phyloP scores from a whole-genome alignment of 352 stramenopile genomes.

The Phytophthora fragariae region DNA sequence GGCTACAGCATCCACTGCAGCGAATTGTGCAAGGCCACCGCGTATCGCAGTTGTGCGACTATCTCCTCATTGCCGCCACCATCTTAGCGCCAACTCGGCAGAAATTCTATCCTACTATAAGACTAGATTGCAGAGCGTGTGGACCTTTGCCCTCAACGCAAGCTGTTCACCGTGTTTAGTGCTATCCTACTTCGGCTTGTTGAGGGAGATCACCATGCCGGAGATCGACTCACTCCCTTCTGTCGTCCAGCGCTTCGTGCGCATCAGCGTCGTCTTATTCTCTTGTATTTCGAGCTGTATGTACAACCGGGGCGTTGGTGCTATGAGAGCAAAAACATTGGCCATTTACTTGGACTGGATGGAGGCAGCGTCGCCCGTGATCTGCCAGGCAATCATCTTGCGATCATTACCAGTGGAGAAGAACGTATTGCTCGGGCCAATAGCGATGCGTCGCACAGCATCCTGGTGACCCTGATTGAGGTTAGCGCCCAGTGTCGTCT shows the following conservation, averaged over 20 bases:
- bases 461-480: slow-evolving; percentile 80
- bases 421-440: slow-evolving; percentile 81
- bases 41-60: not conserved
- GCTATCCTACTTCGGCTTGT: slow-evolving; percentile 29
- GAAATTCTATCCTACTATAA: slow-evolving; percentile 29
- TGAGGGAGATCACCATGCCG: slow-evolving; percentile 16
- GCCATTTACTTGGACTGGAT: slow-evolving; percentile 68
- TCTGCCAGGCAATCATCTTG: slow-evolving; percentile 89
- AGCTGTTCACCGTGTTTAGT: slow-evolving; percentile 33
- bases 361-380: slow-evolving; percentile 75
- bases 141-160: slow-evolving; percentile 31
- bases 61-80: not conserved
- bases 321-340: slow-evolving; percentile 14
- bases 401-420: slow-evolving; percentile 83
- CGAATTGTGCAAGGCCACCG: slow-evolving; percentile 9
- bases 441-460: slow-evolving; percentile 78
- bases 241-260: slow-evolving; percentile 24
- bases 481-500: slow-evolving; percentile 66
- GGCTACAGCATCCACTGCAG: slow-evolving; percentile 14
- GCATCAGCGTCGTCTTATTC: slow-evolving; percentile 21
- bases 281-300: slow-evolving; percentile 36
- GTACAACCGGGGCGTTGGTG: slow-evolving; percentile 20
- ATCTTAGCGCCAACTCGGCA: slow-evolving; percentile 7
- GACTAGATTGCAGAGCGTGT: slow-evolving; percentile 37
- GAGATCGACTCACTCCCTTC: slow-evolving; percentile 6